These are phyloP conservation scores for Plasmodium fragile DNA, from an alignment of 169 alveolate species.

Conservation along the genomic window DNA sequence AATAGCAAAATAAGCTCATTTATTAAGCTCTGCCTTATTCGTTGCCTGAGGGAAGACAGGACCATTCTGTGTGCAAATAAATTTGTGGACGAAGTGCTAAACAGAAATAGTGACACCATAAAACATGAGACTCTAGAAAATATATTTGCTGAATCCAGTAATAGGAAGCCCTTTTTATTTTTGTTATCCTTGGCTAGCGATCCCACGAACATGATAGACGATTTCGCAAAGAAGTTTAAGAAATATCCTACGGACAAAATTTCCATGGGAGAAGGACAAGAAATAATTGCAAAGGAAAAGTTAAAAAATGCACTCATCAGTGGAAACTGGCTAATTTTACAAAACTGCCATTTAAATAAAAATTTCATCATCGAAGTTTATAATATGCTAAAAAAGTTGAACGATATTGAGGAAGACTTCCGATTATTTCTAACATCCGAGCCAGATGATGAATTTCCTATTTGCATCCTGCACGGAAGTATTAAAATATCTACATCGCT, in stretches of 20 bases:
- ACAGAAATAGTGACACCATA: constrained; percentile 92
- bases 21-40: constrained; percentile 91
- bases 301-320: constrained; percentile 91
- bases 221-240: constrained; percentile 94
- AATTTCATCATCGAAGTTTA: constrained; percentile 94
- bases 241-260: constrained; percentile 94
- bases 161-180: constrained; percentile 92
- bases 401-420: constrained; percentile 93
- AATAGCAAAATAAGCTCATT: constrained; percentile 93
- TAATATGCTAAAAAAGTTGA: constrained; percentile 85
- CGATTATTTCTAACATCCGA: constrained; percentile 94
- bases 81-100: constrained; percentile 90
- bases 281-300: constrained; percentile 91
- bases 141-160: constrained; percentile 89
- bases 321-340: constrained; percentile 97
- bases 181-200: constrained; percentile 95
- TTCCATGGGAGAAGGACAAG: constrained; percentile 98
- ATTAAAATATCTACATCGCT: constrained; percentile 96
- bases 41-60: constrained; percentile 95
- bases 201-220: constrained; percentile 95
- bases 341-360: constrained; percentile 95
- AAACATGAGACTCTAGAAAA: constrained; percentile 93
- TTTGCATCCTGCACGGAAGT: constrained; percentile 95
- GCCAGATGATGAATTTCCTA: constrained; percentile 94
- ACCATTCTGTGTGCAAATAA: constrained; percentile 92